phyloP scores from a whole-genome alignment of 106 monocot species.

The Dendrobium chrysotoxum region DNA sequence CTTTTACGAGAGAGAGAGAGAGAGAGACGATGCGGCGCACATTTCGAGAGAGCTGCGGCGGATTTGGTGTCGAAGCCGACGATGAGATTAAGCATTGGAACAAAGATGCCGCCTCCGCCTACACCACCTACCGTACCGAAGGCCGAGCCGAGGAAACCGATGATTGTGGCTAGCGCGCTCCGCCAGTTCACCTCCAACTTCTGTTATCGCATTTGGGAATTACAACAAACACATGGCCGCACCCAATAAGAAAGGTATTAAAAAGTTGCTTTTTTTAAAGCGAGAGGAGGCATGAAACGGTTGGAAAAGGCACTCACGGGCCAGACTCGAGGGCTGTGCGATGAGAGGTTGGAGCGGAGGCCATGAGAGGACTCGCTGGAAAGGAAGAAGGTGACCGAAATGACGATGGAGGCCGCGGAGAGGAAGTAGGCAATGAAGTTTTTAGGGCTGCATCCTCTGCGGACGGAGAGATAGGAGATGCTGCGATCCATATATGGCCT shows the following conservation, averaged over 20 bases:
- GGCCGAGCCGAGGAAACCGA: slow-evolving; percentile 85
- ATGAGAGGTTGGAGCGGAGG: slow-evolving; percentile 12
- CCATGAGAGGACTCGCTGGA: background rate
- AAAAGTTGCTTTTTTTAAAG: background rate
- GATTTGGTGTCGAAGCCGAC: slow-evolving; percentile 97
- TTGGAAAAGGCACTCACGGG: slow-evolving; percentile 34
- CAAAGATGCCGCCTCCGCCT: slow-evolving; percentile 97
- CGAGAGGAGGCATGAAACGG: background rate
- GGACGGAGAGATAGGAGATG: background rate
- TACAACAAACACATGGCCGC: background rate
- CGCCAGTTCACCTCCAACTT: slow-evolving; percentile 66
- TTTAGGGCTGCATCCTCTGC: slow-evolving; percentile 10
- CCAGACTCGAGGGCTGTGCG: slow-evolving; percentile 43
- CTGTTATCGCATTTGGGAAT: slow-evolving; percentile 18
- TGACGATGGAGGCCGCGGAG: slow-evolving; percentile 38
- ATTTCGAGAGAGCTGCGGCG: slow-evolving; percentile 97
- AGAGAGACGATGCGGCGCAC: slow-evolving; percentile 17
- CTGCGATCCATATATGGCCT: background rate
- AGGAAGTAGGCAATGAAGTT: slow-evolving; percentile 46
- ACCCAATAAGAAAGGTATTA: background rate
- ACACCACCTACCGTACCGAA: slow-evolving; percentile 97
- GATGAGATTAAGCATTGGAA: slow-evolving; percentile 87
- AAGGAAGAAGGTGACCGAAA: slow-evolving; percentile 47
- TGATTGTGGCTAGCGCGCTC: slow-evolving; percentile 40
- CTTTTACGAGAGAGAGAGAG: background rate